phyloP scores from a whole-genome alignment of 2,329 filamentous ascomycete genomes.

The Apiospora sp. region DNA sequence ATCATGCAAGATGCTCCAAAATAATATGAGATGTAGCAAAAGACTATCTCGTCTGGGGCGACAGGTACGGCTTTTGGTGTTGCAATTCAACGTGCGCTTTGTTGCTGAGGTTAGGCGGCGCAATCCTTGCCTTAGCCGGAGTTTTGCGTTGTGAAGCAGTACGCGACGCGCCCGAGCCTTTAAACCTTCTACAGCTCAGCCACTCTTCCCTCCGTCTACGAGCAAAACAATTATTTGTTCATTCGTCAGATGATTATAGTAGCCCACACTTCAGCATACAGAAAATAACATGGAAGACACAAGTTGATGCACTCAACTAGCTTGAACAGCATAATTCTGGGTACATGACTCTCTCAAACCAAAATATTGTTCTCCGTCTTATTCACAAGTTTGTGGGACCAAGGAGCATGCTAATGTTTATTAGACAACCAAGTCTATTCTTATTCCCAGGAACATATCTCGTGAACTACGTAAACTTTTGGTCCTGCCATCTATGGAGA shows the following conservation, averaged over 20 bases:
- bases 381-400: not conserved
- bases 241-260: too few relatives aligned
- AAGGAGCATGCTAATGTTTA: not conserved
- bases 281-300: not conserved
- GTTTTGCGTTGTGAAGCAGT: not conserved
- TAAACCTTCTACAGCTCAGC: not conserved
- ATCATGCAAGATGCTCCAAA: not conserved
- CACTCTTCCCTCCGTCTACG: not conserved
- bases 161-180: not conserved
- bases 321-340: too few relatives aligned
- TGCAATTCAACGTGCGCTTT: not conserved
- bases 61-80: not conserved
- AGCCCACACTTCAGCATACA: too few relatives aligned
- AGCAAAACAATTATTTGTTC: too few relatives aligned
- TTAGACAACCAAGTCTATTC: not conserved
- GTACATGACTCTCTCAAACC: not conserved
- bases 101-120: not conserved
- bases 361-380: not conserved
- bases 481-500: slow-evolving; percentile 20
- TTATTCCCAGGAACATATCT: slow-evolving; percentile 2
- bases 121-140: not conserved
- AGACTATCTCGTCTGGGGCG: not conserved
- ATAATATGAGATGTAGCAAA: not conserved
- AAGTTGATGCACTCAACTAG: too few relatives aligned
- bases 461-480: slow-evolving; percentile 19